Percentiles rank a stretch among this genome's conserved stretches.
phyloP scores from a whole-genome alignment of 352 stramenopile genomes.

The Pythium guiyangense region DNA sequence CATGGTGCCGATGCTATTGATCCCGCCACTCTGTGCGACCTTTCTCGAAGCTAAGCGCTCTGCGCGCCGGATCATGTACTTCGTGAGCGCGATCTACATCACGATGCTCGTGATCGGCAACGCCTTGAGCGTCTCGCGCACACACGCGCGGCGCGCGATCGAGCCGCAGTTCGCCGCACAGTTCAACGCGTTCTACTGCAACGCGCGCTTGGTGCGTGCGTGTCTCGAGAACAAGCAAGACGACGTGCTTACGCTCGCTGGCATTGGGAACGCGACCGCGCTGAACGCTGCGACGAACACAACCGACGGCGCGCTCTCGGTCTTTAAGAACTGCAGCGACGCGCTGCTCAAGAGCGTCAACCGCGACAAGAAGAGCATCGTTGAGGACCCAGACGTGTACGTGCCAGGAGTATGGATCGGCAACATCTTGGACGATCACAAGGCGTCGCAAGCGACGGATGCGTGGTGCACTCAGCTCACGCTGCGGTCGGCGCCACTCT shows the following conservation, averaged over 20 bases:
- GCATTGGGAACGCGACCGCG: background rate
- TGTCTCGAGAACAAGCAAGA: background rate
- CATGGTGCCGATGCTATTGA: background rate
- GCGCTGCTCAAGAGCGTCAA: background rate
- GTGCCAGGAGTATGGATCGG: background rate
- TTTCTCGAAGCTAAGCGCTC: background rate
- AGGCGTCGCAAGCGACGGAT: background rate
- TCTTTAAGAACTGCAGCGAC: background rate
- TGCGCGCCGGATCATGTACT: background rate
- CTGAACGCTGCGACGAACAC: background rate
- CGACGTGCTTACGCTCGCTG: background rate
- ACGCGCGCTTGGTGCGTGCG: background rate
- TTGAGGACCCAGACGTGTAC: background rate
- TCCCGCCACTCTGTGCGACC: background rate
- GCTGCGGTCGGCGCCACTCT: background rate
- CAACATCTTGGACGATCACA: background rate
- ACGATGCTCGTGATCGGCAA: background rate
- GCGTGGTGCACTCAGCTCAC: too few species aligned
- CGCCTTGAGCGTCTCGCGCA: background rate
- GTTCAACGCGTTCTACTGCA: conserved; percentile 6
- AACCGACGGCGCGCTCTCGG: background rate
- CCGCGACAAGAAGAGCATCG: background rate
- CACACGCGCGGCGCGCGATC: background rate
- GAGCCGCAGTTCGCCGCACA: background rate
- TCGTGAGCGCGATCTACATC: background rate